phyloP scores from a whole-genome alignment of 805 yeast genomes.

The Zygosaccharomyces bisporus region DNA sequence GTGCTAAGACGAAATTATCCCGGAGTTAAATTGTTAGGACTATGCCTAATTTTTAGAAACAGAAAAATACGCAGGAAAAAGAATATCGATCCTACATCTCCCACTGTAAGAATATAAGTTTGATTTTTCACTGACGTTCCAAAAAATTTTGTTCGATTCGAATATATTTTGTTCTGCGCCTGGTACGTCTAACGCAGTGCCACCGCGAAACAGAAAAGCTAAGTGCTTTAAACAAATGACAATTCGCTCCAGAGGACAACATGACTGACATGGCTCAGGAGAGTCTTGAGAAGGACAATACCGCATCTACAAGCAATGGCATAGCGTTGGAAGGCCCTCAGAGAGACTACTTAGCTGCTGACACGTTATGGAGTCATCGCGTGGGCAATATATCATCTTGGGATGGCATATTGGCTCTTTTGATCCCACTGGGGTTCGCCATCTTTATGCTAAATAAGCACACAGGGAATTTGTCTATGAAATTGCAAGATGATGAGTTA shows the following conservation, averaged over 20 bases:
- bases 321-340: constrained; percentile 13
- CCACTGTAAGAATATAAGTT: too few species aligned
- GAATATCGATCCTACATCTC: too few species aligned
- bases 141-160: too few species aligned
- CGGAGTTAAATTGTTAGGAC: too few species aligned
- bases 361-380: constrained; percentile 10
- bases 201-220: constrained; percentile 4
- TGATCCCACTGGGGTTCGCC: constrained; percentile 6
- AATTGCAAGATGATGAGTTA: constrained; percentile 12
- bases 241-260: background rate
- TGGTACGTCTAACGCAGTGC: background rate
- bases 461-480: background rate
- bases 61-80: too few species aligned
- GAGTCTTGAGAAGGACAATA: background rate
- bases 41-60: too few species aligned
- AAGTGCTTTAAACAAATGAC: background rate
- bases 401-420: constrained; percentile 10
- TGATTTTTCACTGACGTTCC: too few species aligned
- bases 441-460: constrained; percentile 1
- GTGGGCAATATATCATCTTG: constrained; percentile 14
- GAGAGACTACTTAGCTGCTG: constrained; percentile 15
- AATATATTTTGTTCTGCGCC: background rate
- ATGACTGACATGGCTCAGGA: background rate
- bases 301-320: background rate
- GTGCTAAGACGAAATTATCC: too few species aligned